A percentile compares a stretch with the other conserved stretches of the same genome.
Conservation (phyloP, 2,329 filamentous ascomycete species). For the Monosporascus sp. region DNA sequence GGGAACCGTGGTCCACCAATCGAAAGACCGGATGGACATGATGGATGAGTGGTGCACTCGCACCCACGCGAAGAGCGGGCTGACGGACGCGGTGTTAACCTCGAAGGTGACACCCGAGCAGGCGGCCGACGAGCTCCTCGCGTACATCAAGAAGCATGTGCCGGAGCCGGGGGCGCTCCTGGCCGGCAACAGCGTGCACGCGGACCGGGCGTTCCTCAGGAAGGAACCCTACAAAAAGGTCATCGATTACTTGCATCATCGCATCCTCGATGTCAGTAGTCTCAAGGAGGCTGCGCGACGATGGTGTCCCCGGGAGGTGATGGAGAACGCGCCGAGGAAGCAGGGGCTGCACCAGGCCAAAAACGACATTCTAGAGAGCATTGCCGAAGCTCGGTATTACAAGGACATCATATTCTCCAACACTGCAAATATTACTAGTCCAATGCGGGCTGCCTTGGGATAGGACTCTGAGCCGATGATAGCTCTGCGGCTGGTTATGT, state of each 20-base stretch:
- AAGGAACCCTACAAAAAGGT: conserved; percentile 69
- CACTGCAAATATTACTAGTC: not conserved
- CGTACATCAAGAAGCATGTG: conserved; percentile 70
- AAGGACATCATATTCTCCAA: conserved; percentile 58
- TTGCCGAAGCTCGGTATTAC: conserved; percentile 85
- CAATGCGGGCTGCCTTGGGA: not conserved
- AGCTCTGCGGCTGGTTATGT: not conserved
- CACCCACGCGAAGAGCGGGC: conserved; percentile 75
- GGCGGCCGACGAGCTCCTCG: conserved; percentile 67
- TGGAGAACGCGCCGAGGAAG: conserved; percentile 64
- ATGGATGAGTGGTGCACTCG: conserved; percentile 89
- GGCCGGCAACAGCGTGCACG: conserved; percentile 90
- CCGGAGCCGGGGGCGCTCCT: conserved; percentile 67
- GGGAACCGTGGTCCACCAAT: conserved; percentile 73
- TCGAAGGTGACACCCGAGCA: conserved; percentile 67
- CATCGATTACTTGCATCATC: conserved; percentile 75
- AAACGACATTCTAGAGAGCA: conserved; percentile 91
- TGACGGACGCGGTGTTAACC: conserved; percentile 68
- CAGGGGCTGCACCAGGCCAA: conserved; percentile 73
- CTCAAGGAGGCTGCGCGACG: conserved; percentile 85
- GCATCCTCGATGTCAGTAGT: conserved; percentile 85
- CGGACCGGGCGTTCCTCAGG: conserved; percentile 76
- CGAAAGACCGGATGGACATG: conserved; percentile 60
- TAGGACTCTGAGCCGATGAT: no score
- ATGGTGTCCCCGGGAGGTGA: conserved; percentile 63